Percentiles rank a stretch among this genome's conserved stretches.
Evolutionary conservation across 2,329 filamentous ascomycete genomes (phyloP).

Genomic region (Calonectria pauciramosa): DNA sequence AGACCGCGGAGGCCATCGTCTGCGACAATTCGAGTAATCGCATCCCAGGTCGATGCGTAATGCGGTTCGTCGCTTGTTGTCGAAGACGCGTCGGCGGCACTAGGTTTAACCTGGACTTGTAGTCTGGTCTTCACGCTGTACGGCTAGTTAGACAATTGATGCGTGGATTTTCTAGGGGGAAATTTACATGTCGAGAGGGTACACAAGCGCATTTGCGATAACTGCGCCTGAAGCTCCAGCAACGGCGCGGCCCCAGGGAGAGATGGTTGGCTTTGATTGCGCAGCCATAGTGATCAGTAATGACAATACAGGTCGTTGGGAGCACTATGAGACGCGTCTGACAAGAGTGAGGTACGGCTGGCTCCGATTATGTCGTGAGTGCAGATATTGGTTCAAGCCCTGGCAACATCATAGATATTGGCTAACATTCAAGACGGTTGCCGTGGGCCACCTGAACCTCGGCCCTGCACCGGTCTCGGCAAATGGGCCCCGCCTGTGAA

Average conservation of each 20-base stretch:
- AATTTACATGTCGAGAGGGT: conserved; percentile 93
- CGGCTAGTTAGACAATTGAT: not conserved
- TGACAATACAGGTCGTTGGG: not conserved
- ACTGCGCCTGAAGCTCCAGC: conserved; percentile 95
- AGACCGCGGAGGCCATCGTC: conserved; percentile 86
- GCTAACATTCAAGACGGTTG: conserved; percentile 31
- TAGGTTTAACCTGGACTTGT: conserved; percentile 86
- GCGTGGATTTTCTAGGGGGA: conserved; percentile 27
- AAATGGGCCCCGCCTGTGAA: conserved; percentile 45
- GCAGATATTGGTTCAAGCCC: conserved; percentile 25
- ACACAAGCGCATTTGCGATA: conserved; percentile 93
- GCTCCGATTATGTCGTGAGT: conserved; percentile 30
- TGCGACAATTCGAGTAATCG: conserved; percentile 84
- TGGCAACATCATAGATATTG: conserved; percentile 37
- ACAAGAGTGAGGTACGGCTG: conserved; percentile 8
- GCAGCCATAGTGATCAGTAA: conserved; percentile 59
- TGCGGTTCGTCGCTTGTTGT: conserved; percentile 70
- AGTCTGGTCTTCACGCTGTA: conserved; percentile 92
- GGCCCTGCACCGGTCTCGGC: conserved; percentile 44
- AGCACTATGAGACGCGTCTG: not conserved
- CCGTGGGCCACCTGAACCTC: conserved; percentile 39
- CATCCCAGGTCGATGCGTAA: conserved; percentile 90
- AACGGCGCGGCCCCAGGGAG: conserved; percentile 93
- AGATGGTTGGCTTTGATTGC: conserved; percentile 78
- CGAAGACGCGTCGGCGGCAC: conserved; percentile 64